Base-by-base conservation (phyloP, 1,284 basidiomycete species). In the Microbotryomycetes sp. region DNA sequence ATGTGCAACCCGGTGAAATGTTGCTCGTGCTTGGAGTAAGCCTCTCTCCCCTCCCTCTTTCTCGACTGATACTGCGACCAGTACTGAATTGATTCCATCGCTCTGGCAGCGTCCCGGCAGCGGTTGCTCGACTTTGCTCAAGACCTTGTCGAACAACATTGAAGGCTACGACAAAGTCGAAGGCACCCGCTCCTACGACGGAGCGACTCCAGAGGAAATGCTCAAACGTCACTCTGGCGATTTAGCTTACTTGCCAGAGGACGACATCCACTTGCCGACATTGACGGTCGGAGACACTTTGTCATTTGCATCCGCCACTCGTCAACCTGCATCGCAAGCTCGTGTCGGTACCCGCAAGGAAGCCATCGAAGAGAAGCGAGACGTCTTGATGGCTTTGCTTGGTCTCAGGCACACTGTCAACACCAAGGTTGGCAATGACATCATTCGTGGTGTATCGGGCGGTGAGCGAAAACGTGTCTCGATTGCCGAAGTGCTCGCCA, bases 41-140 rank as follows among this genome's bases (percentile, higher is more conserved):
- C 68, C 19, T 2, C 19, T 7, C 46, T 19, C 42, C 25, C 25
- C 5, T 55, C n/a, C n/a, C n/a, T n/a, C n/a, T n/a, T n/a, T n/a
- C n/a, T n/a, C n/a, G n/a, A n/a, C n/a, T n/a, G n/a, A n/a, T n/a
- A n/a, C n/a, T n/a, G n/a, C n/a, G n/a, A n/a, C n/a, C n/a, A n/a
- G n/a, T n/a, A n/a, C n/a, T n/a, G n/a, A n/a, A n/a, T n/a, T n/a
- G n/a, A n/a, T n/a, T n/a, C 19, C 19, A 42, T 42, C 19, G 50
- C 49, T 15, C 26, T 2, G 48, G 12, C 50, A 62, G 60, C 36
- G 36, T 2, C 67, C 67, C 19, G 58, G 69, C 30, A 77, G 76
- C 83, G 77, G 86, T 79, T 90, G 89, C 70, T 71, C 83, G 59
- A 76, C 81, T 0, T 76, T 77, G 50, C 73, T 83, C 67, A 78